Percentiles rank a stretch among this genome's conserved stretches.
Conservation (phyloP, 225 moss, liverwort and hornwort species). For the Thuidium tamariscinum region DNA sequence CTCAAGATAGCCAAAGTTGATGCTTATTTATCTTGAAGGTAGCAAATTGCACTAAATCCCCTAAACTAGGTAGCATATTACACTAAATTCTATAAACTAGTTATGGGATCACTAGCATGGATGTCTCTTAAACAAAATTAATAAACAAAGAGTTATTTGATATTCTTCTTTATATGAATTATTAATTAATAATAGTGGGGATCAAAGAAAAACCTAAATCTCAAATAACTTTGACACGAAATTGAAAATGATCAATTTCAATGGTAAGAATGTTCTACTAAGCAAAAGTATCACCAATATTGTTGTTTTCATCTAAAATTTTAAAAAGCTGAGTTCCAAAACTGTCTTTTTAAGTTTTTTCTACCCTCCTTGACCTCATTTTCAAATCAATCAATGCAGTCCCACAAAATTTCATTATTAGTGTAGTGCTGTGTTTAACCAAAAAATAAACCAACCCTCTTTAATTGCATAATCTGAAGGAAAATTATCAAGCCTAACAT, state of each 20-base stretch:
- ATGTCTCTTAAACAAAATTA: too few relatives aligned
- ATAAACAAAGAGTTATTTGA: not conserved
- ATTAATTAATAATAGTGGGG: accelerated
- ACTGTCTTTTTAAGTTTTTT: not conserved
- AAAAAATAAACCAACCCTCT: too few relatives aligned
- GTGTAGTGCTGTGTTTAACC: too few relatives aligned
- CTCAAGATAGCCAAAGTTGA: too few relatives aligned
- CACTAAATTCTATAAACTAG: too few relatives aligned
- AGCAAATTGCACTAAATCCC: too few relatives aligned
- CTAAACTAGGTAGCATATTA: too few relatives aligned
- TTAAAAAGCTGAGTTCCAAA: accelerated
- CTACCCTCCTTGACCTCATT: accelerated
- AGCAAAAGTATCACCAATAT: too few relatives aligned
- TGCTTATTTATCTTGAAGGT: too few relatives aligned
- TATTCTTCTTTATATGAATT: too few relatives aligned
- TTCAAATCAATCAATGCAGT: not conserved
- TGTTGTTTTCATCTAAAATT: not conserved
- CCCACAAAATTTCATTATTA: not conserved
- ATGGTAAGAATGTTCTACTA: too few relatives aligned
- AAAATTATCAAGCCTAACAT: not conserved
- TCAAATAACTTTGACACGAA: not conserved
- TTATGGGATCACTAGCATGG: too few relatives aligned
- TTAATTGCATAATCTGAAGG: not conserved
- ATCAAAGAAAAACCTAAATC: not conserved
- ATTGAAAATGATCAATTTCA: not conserved